phyloP scores from a whole-genome alignment of 2,329 filamentous ascomycete species.

The Biscogniauxia mediterranea region DNA sequence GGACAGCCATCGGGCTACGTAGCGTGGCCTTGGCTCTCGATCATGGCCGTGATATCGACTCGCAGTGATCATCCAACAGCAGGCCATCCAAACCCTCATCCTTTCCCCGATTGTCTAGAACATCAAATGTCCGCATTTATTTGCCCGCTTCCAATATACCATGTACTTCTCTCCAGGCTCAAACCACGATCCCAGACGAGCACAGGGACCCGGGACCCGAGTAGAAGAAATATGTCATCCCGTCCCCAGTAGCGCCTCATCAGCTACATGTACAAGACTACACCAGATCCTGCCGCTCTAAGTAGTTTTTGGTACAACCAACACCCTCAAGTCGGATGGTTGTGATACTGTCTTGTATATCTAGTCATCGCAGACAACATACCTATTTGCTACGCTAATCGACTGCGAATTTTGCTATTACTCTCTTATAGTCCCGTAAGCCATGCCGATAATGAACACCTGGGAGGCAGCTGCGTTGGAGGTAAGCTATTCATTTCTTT shows the following conservation, averaged over 20 bases:
- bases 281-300: background rate
- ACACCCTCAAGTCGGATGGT: background rate
- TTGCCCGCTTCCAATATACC: constrained; percentile 9
- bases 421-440: background rate
- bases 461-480: constrained; percentile 32
- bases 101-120: constrained; percentile 5
- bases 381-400: background rate
- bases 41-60: constrained; percentile 15
- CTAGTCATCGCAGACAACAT: background rate
- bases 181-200: constrained; percentile 7
- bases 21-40: constrained; percentile 14
- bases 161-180: background rate
- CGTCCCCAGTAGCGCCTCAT: too few species aligned
- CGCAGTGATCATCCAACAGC: constrained; percentile 18
- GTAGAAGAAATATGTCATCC: background rate
- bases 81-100: constrained; percentile 11
- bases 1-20: background rate
- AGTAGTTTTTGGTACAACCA: background rate
- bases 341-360: background rate
- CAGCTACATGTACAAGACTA: background rate
- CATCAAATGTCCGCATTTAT: constrained; percentile 4
- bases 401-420: too few species aligned
- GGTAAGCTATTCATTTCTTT: constrained; percentile 25
- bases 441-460: constrained; percentile 29
- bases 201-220: background rate